These are phyloP conservation scores for Ophiosphaerella herpotricha DNA, from an alignment of 2,329 filamentous ascomycete genomes.

Conservation along the genomic window DNA sequence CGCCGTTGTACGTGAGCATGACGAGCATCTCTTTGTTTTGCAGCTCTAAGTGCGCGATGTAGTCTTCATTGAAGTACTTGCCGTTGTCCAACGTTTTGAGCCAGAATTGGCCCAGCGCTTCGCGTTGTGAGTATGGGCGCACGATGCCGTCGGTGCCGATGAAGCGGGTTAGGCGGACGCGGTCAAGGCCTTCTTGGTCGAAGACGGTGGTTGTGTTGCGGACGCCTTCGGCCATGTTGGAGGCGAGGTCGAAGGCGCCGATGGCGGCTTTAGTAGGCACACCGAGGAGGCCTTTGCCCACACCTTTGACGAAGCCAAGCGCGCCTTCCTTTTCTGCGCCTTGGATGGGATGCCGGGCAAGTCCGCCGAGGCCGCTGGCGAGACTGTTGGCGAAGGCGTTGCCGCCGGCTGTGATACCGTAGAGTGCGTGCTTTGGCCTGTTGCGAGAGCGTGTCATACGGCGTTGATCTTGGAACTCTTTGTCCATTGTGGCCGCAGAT, in stretches of 20 bases:
- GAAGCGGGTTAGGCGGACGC: slow-evolving; percentile 90
- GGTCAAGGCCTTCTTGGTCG: slow-evolving; percentile 90
- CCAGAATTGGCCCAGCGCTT: slow-evolving; percentile 97
- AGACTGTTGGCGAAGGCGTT: slow-evolving; percentile 93
- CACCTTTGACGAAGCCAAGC: slow-evolving; percentile 93
- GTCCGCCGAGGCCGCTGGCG: slow-evolving; percentile 88
- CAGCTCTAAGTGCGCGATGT: slow-evolving; percentile 94
- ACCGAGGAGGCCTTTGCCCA: slow-evolving; percentile 91
- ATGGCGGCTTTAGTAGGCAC: slow-evolving; percentile 97
- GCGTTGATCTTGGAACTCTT: slow-evolving; percentile 96
- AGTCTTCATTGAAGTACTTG: slow-evolving; percentile 96
- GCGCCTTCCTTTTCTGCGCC: slow-evolving; percentile 95
- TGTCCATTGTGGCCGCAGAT: slow-evolving; percentile 92
- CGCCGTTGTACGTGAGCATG: slow-evolving; percentile 64
- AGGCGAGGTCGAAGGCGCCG: slow-evolving; percentile 94
- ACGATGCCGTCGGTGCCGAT: slow-evolving; percentile 92
- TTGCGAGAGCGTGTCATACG: slow-evolving; percentile 93
- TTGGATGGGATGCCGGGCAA: slow-evolving; percentile 91
- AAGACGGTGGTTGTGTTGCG: slow-evolving; percentile 99
- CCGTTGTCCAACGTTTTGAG: slow-evolving; percentile 97
- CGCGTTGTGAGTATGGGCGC: slow-evolving; percentile 89
- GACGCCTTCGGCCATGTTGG: slow-evolving; percentile 95
- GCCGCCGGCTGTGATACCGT: slow-evolving; percentile 92
- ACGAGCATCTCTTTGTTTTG: slow-evolving; percentile 88
- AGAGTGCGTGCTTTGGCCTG: slow-evolving; percentile 93